These are phyloP conservation scores for Atkinsonella texensis DNA, from an alignment of 2,329 filamentous ascomycete genomes.

Conservation along the genomic window DNA sequence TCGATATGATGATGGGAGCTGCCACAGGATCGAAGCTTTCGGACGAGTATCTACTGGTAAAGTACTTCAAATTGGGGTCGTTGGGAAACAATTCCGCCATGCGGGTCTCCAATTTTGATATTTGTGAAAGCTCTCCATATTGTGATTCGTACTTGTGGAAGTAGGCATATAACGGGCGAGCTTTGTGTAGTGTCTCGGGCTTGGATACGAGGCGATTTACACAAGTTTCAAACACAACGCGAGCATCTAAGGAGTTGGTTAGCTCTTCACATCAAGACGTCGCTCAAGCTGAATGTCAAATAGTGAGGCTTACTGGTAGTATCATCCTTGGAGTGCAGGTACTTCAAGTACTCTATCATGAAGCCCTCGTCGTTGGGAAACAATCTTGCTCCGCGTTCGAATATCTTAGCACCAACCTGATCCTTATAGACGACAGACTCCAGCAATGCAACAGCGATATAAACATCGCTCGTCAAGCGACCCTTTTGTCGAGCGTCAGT, in stretches of 20 bases:
- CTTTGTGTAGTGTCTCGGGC: conserved; percentile 58
- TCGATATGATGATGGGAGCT: conserved; percentile 74
- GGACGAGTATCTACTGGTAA: conserved; percentile 62
- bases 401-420: conserved; percentile 82
- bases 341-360: conserved; percentile 91
- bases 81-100: conserved; percentile 92
- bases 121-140: conserved; percentile 84
- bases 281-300: background rate
- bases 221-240: conserved; percentile 91
- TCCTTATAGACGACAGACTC: conserved; percentile 97
- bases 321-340: conserved; percentile 83
- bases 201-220: conserved; percentile 72
- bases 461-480: conserved; percentile 85
- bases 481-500: conserved; percentile 78
- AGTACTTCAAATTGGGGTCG: conserved; percentile 64
- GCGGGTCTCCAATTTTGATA: conserved; percentile 78
- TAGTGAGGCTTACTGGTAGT: conserved; percentile 61
- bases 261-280: conserved; percentile 6
- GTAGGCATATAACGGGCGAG: conserved; percentile 77
- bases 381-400: conserved; percentile 83
- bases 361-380: conserved; percentile 92
- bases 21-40: conserved; percentile 67
- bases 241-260: conserved; percentile 52
- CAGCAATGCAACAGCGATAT: conserved; percentile 83
- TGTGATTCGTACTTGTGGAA: conserved; percentile 93